These are phyloP conservation scores for Nakazawaea holstii DNA, from an alignment of 805 yeast species.

Conservation along the genomic window DNA sequence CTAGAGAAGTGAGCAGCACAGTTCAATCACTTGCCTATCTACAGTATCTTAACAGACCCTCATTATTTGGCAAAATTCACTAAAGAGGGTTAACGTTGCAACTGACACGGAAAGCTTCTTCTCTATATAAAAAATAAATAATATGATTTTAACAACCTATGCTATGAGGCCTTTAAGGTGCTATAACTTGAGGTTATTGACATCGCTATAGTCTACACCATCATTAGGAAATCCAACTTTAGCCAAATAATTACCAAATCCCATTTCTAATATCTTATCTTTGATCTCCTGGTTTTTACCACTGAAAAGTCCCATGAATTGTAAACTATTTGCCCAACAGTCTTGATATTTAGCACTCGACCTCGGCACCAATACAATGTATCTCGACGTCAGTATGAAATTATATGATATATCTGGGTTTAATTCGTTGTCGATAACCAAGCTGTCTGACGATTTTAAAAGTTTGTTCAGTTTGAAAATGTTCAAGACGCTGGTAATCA, in stretches of 20 bases:
- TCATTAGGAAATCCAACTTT: slow-evolving; percentile 65
- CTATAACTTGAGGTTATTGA: neutral
- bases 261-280: slow-evolving; percentile 39
- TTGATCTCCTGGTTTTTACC: slow-evolving; percentile 62
- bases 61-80: too few species aligned
- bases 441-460: slow-evolving; percentile 44
- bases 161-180: too few species aligned
- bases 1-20: too few species aligned
- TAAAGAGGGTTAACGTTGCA: too few species aligned
- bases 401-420: slow-evolving; percentile 55
- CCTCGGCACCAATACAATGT: slow-evolving; percentile 85
- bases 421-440: slow-evolving; percentile 23
- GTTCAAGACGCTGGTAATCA: slow-evolving; percentile 67
- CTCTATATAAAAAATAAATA: too few species aligned
- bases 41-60: too few species aligned
- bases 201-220: neutral
- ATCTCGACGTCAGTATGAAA: slow-evolving; percentile 71
- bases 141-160: too few species aligned
- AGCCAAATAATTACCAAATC: slow-evolving; percentile 45
- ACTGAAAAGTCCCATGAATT: slow-evolving; percentile 70
- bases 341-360: slow-evolving; percentile 46
- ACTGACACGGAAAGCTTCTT: too few species aligned
- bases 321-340: slow-evolving; percentile 75
- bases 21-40: too few species aligned
- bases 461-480: slow-evolving; percentile 19